These are phyloP conservation scores for Diaporthe ilicicola DNA, from an alignment of 2,329 filamentous ascomycete species.

Conservation along the genomic window DNA sequence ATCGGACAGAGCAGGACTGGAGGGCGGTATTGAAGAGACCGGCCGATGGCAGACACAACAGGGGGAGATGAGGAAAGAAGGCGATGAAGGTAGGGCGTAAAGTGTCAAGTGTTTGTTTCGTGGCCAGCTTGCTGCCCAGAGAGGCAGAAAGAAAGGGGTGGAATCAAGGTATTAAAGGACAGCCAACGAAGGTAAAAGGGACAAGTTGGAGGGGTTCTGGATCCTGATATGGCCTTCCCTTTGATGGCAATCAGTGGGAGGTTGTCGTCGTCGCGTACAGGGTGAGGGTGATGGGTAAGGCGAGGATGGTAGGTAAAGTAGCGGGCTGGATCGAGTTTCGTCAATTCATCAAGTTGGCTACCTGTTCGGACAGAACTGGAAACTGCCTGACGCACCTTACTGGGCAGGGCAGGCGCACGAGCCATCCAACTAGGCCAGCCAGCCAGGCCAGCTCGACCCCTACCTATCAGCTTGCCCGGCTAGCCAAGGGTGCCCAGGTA, in stretches of 20 bases:
- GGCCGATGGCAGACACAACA: background rate
- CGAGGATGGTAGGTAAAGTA: slow-evolving; percentile 24
- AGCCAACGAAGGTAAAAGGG: slow-evolving; percentile 16
- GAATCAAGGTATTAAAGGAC: slow-evolving; percentile 25
- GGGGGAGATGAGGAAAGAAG: background rate
- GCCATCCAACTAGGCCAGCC: background rate
- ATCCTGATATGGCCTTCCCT: slow-evolving; percentile 12
- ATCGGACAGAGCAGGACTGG: background rate
- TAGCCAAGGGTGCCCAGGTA: background rate
- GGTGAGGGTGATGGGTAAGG: slow-evolving; percentile 26
- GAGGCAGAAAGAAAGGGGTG: slow-evolving; percentile 29
- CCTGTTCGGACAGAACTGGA: slow-evolving; percentile 26
- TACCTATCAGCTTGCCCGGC: background rate
- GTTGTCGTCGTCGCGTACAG: slow-evolving; percentile 23
- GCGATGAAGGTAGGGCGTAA: background rate
- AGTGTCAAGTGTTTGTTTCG: slow-evolving; percentile 24
- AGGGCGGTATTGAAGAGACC: background rate
- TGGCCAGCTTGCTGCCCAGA: slow-evolving; percentile 30
- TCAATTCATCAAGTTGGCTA: slow-evolving; percentile 31
- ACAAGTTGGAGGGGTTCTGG: slow-evolving; percentile 24
- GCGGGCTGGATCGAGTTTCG: slow-evolving; percentile 28
- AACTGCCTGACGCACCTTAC: slow-evolving; percentile 29
- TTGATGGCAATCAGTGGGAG: slow-evolving; percentile 25
- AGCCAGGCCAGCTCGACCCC: slow-evolving; percentile 1
- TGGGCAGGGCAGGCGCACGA: slow-evolving; percentile 19